A percentile compares a stretch with the other conserved stretches of the same genome.
phyloP scores from a whole-genome alignment of 179 eudicot species.

The Carnegiea gigantea region DNA sequence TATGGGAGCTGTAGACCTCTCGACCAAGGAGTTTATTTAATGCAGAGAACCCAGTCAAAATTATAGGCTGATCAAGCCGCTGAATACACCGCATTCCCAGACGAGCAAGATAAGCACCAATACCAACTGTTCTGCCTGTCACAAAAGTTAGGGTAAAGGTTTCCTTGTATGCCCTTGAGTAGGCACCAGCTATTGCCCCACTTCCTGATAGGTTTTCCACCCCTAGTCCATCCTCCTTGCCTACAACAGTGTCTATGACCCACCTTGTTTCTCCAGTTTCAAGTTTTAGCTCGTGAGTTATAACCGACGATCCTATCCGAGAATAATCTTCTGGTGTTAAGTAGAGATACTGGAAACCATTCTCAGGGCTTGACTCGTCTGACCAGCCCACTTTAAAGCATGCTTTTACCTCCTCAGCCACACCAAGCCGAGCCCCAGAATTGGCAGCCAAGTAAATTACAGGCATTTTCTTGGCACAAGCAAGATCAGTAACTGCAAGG shows the following conservation, averaged over 20 bases:
- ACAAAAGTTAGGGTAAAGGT: slow-evolving; percentile 95
- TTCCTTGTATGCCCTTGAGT: slow-evolving; percentile 90
- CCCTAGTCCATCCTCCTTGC: slow-evolving; percentile 93
- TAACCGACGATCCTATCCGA: slow-evolving; percentile 65
- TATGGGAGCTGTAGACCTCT: slow-evolving; percentile 98
- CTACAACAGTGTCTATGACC: slow-evolving; percentile 87
- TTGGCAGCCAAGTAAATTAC: slow-evolving; percentile 94
- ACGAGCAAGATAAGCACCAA: slow-evolving; percentile 98
- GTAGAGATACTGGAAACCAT: slow-evolving; percentile 89
- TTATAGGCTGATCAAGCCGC: slow-evolving; percentile 96
- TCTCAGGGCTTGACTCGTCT: slow-evolving; percentile 77
- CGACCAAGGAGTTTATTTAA: slow-evolving; percentile 90
- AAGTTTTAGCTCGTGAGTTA: slow-evolving; percentile 79
- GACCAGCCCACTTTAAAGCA: slow-evolving; percentile 98
- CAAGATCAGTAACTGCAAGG: slow-evolving; percentile 86
- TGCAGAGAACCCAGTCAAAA: slow-evolving; percentile 93
- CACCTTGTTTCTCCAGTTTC: slow-evolving; percentile 73
- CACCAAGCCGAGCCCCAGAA: slow-evolving; percentile 97
- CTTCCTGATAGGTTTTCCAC: slow-evolving; percentile 94
- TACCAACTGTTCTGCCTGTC: slow-evolving; percentile 96
- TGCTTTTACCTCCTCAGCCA: slow-evolving; percentile 90
- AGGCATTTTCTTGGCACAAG: slow-evolving; percentile 84
- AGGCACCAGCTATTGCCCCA: slow-evolving; percentile 97
- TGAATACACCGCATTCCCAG: slow-evolving; percentile 99
- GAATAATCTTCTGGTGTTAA: slow-evolving; percentile 76